Base-by-base conservation (phyloP, 768 basidiomycete genomes). In the Podaxis sp. region DNA sequence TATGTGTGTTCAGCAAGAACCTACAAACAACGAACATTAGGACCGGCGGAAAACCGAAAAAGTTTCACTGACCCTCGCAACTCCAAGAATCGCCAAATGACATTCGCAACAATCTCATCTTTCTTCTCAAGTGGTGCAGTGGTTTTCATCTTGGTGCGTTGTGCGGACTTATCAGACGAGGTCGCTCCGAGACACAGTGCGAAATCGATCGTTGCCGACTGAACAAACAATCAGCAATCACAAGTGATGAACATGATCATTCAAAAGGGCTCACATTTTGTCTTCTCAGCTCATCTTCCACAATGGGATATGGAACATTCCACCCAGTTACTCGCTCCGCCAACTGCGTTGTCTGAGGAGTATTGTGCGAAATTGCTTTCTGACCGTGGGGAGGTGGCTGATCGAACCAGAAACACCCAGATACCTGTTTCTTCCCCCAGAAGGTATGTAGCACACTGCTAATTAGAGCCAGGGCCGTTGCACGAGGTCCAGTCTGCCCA, bases 161-260 rank as follows among this genome's bases (percentile, higher is more conserved):
- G 74, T 0, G 97, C 95, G 22, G 91, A 81, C 68, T 88, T 88
- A 60, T 96, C 93, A 48, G 86, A 80, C 49, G 84, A 83, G 28
- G 96, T 95, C 41, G 96, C 96, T 26, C 96, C 96, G 53, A 99
- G 80, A 73, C 96, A 98, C 38, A 99, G 78, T 30, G 90, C 88
- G 69, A 99, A 94, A 75, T 99, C 96, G 71, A 99, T 98, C 12
- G 96, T 99, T 0, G 96, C 92, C 6, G 96, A 98, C 95, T 98
- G 57, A 52, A 58, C 3, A 37, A 48, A 33, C 33, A 50, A 60
- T 46, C 56, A 56, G 17, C 56, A 64, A 56, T 46, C 20, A 61
- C 66, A 55, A 33, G 38, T n/a, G 57, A 56, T 64, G 57, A 49
- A 26, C 53, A 58, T 56, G 63, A 58, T 41, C 59, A 55, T 28